These are phyloP conservation scores for Botryococcus braunii DNA, from an alignment of 163 green algal genomes.

Conservation along the genomic window DNA sequence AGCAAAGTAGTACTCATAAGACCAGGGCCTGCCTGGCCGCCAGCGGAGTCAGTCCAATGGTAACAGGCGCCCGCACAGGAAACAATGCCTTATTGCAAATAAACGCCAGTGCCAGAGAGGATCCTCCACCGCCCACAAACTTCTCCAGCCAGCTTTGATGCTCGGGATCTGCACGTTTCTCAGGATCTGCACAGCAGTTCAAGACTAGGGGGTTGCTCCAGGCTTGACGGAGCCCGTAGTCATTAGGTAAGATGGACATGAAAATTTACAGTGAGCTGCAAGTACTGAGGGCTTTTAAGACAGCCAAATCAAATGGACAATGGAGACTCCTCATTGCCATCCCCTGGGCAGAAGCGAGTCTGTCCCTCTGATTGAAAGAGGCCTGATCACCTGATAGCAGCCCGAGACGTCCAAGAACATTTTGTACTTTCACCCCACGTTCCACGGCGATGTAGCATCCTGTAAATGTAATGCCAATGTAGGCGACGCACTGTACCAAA, in stretches of 20 bases:
- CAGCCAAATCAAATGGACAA: background rate
- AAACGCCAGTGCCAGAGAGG: conserved; percentile 41
- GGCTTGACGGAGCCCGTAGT: background rate
- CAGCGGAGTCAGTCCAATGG: conserved; percentile 38
- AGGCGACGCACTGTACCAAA: background rate
- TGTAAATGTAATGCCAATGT: conserved; percentile 13
- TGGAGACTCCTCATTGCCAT: background rate
- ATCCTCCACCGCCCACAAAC: conserved; percentile 26
- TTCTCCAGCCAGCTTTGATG: conserved; percentile 32
- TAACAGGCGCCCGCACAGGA: conserved; percentile 44
- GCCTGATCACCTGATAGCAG: conserved; percentile 26
- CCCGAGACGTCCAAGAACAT: conserved; percentile 26
- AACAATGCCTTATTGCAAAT: conserved; percentile 57
- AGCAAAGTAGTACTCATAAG: too few relatives aligned
- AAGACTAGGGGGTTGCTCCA: background rate
- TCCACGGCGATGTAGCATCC: conserved; percentile 46
- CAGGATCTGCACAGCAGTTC: conserved; percentile 19
- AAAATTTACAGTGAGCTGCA: background rate
- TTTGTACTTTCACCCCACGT: conserved; percentile 27
- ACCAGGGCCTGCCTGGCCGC: conserved; percentile 31
- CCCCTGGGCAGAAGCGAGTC: background rate
- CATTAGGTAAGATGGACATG: background rate
- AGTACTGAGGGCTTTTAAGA: too few relatives aligned
- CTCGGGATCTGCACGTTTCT: conserved; percentile 8
- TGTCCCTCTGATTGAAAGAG: background rate